Base-by-base conservation (phyloP, 768 basidiomycete genomes). In the Lentinula guzmanii region DNA sequence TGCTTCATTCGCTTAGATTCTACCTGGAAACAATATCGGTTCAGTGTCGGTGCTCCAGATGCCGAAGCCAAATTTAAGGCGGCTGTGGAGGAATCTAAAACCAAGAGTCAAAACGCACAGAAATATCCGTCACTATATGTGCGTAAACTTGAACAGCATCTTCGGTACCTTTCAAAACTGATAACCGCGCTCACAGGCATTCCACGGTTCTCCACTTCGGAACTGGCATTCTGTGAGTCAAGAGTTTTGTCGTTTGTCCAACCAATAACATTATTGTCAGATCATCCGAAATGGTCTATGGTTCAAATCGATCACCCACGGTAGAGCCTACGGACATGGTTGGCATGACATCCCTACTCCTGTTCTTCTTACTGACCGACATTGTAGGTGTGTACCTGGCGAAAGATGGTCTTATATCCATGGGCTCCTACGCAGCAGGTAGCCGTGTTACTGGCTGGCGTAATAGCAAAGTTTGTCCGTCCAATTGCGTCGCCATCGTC, bases 251-350 rank as follows among this genome's bases (percentile, higher is more conserved):
- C n/a, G 37, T 61, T 62, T 58, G n/a, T 56, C 28, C 18, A 35
- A 35, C 55, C 9, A 51, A 43, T 52, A 21, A 31, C 33, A 16
- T 54, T 21, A n/a, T 15, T 28, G 5, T 8, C 62, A 87, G 86
- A 88, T 89, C 61, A 83, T 91, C 52, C 81, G 87, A 15, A 85
- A 89, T 68, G 89, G 89, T 2, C 74, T 90, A 6, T 89, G 87
- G 85, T 85, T 75, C 70, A 83, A 81, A 69, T 69, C 69, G 0
- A 67, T 84, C 13, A 70, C 77, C 18, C 70, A 91, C 69, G 89
- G 89, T 15, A 74, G 89, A 46, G 81, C 84, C 0, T 85, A 76
- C 64, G 89, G 89, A 5, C 61, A 91, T 68, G 89, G 86, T 81
- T 61, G 50, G 75, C 60, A 3, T 15, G 15, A 34, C 31, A 24